Base-by-base conservation (phyloP, 805 yeast genomes). In the Yarrowia hollandica region DNA sequence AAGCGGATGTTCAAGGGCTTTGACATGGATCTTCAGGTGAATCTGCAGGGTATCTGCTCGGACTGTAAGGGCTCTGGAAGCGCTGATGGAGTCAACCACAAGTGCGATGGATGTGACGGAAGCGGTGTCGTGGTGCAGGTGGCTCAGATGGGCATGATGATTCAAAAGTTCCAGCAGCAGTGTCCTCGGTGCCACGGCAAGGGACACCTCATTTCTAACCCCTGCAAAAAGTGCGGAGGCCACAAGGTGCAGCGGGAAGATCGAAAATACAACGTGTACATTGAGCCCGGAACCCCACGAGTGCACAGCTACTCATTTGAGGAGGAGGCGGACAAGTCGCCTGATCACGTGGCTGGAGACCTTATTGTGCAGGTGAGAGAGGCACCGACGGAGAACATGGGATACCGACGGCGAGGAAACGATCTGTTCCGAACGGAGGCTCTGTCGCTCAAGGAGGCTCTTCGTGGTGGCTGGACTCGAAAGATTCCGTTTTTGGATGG, bases 21-120 rank as follows among this genome's bases (percentile, higher is more conserved):
- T 10, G 77, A 78, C 30, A 64, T 82, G 18, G 86, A 82, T 33
- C 82, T 90, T 63, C 72, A 75, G 5, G 75, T 91, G 34, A 78
- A 82, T 42, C 77, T 91, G 81, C 86, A 85, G 67, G 84, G 88
- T 63, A 71, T 84, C 18, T 94, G 99, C 74, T 81, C 79, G 34
- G 75, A 76, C 58, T 94, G 99, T 72, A 77, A 81, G 4, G 99
- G 97, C 11, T 76, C 86, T 5, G 99, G 99, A 1, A 83, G 94
- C 1, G 80, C 82, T 46, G 97, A 91, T 71, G 90, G 92, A 11
- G 71, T 83, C 65, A 77, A 76, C 9, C 85, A 83, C 58, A 72
- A 69, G 30, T 94, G 99, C 76, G 63, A 71, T 0, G 74, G 73
- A 54, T 94, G 99, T 75, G 70, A 77, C 11, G 99, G 99, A 5